Percentiles rank a stretch among this genome's conserved stretches.
phyloP scores from a whole-genome alignment of 2,329 filamentous ascomycete species.

The Penicillium sp. region DNA sequence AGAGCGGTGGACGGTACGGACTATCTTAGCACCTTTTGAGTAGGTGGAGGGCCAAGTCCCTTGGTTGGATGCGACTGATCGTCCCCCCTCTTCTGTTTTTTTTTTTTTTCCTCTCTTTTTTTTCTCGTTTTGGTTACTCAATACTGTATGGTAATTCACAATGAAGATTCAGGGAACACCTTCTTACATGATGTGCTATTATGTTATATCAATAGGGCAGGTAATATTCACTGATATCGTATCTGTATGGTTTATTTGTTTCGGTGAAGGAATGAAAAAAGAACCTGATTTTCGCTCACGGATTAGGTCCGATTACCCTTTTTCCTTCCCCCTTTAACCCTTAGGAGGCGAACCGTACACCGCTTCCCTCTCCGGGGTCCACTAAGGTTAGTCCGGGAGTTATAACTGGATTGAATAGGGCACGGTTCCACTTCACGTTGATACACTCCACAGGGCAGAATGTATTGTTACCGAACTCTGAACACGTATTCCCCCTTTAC shows the following conservation, averaged over 20 bases:
- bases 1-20: constrained; percentile 8
- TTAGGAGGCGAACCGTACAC: neutral
- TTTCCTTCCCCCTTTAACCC: neutral
- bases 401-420: neutral
- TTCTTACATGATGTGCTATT: too few relatives aligned
- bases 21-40: constrained; percentile 23
- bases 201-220: too few relatives aligned
- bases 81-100: constrained; percentile 5
- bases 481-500: constrained; percentile 7
- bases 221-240: too few relatives aligned
- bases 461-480: constrained; percentile 13
- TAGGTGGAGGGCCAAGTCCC: constrained; percentile 18
- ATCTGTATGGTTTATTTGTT: too few relatives aligned
- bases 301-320: too few relatives aligned
- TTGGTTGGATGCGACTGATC: constrained; percentile 15
- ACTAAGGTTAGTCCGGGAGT: neutral
- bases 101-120: neutral
- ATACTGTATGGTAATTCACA: too few relatives aligned
- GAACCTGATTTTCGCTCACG: too few relatives aligned
- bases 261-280: too few relatives aligned
- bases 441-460: neutral
- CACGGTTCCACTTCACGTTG: neutral
- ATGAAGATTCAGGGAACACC: too few relatives aligned
- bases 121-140: neutral
- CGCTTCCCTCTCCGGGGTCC: constrained; percentile 8